These are phyloP conservation scores for Calonectria multiphialidica DNA, from an alignment of 2,329 filamentous ascomycete species.

Conservation along the genomic window DNA sequence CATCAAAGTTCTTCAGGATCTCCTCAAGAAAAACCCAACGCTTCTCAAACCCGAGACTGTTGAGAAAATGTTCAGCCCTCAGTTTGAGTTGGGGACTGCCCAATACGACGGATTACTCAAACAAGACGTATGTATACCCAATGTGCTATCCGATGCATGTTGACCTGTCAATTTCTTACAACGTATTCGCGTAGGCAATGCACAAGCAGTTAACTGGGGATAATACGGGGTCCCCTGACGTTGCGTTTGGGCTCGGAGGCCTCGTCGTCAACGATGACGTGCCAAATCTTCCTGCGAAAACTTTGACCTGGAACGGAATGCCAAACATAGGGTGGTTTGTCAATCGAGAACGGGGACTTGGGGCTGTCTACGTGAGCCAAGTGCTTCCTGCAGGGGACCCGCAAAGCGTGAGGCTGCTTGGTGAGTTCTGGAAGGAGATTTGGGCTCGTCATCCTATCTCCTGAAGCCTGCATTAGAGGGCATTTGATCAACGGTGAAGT, in stretches of 20 bases:
- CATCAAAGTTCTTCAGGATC: neutral
- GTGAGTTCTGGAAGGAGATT: slow-evolving; percentile 21
- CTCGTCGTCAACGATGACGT: neutral
- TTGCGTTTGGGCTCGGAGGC: slow-evolving; percentile 13
- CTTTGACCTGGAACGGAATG: slow-evolving; percentile 24
- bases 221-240: neutral
- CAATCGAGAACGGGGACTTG: slow-evolving; percentile 8
- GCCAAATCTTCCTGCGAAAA: slow-evolving; percentile 20
- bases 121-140: slow-evolving; percentile 3
- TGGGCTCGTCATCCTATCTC: neutral
- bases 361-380: slow-evolving; percentile 20
- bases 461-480: neutral
- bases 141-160: neutral
- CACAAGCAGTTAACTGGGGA: slow-evolving; percentile 20
- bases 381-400: slow-evolving; percentile 17
- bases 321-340: slow-evolving; percentile 26
- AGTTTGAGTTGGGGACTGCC: neutral
- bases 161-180: neutral
- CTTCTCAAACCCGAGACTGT: neutral
- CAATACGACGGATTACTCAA: slow-evolving; percentile 11
- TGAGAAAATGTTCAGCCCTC: slow-evolving; percentile 2
- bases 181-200: neutral
- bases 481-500: neutral
- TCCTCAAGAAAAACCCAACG: neutral
- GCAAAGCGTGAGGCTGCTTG: slow-evolving; percentile 13